Conservation (phyloP, 768 basidiomycete species). For the Lyophyllum decastes region DNA sequence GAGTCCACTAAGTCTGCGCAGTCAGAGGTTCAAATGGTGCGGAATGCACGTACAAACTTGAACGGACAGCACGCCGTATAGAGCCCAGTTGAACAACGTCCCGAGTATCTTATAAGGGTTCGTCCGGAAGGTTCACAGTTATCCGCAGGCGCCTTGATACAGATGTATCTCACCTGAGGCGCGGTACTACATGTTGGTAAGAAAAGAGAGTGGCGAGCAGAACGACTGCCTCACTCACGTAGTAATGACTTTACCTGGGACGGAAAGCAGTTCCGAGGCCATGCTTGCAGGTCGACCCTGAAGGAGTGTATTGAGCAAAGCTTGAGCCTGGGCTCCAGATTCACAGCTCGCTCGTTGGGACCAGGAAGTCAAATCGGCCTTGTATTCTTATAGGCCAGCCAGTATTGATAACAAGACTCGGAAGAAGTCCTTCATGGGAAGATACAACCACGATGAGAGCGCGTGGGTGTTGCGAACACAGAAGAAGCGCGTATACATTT, state of each 20-base stretch:
- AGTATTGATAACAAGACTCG: neutral
- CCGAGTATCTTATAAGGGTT: neutral
- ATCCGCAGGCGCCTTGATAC: neutral
- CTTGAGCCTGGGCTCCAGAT: neutral
- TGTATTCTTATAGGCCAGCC: neutral
- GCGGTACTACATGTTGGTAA: neutral
- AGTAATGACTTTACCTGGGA: neutral
- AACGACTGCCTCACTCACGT: neutral
- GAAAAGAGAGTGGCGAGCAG: neutral
- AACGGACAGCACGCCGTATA: neutral
- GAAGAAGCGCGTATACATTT: neutral
- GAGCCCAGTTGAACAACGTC: neutral
- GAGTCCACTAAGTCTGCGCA: neutral
- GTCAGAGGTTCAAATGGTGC: neutral
- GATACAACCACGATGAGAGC: neutral
- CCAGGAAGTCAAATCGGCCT: neutral
- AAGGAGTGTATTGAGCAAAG: neutral
- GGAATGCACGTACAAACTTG: neutral
- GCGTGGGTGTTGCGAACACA: neutral
- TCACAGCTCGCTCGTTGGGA: neutral
- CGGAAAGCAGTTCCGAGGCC: neutral
- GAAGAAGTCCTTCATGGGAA: neutral
- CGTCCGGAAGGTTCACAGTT: neutral
- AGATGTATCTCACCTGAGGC: neutral
- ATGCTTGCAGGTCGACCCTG: neutral